Evolutionary conservation across 106 monocot species (phyloP).

Genomic region (Dioscorea dumetorum): DNA sequence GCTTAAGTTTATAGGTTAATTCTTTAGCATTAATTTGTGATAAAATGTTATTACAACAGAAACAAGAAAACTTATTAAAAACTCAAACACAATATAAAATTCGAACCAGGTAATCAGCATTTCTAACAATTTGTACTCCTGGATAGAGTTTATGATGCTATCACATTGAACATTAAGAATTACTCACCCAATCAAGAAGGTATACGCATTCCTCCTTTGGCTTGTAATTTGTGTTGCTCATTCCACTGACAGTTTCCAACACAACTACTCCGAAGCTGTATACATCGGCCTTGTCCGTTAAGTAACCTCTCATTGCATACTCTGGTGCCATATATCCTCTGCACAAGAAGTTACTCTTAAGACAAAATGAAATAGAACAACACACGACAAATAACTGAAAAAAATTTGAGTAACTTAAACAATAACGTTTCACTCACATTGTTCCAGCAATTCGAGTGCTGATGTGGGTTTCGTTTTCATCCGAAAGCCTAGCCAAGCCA

Average conservation of each 20-base stretch:
- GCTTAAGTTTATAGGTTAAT: too few relatives aligned
- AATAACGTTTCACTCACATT: conserved; percentile 5
- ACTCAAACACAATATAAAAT: neutral
- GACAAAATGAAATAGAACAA: neutral
- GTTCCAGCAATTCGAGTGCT: conserved; percentile 33
- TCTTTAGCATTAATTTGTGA: too few relatives aligned
- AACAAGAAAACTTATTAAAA: neutral
- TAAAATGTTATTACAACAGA: too few relatives aligned
- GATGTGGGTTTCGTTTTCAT: conserved; percentile 19
- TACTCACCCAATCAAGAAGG: conserved; percentile 17
- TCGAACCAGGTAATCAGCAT: too few relatives aligned
- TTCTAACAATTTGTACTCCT: too few relatives aligned
- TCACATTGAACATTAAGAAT: too few relatives aligned
- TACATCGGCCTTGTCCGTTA: conserved; percentile 31
- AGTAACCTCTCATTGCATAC: conserved; percentile 27
- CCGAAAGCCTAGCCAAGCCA: conserved; percentile 27
- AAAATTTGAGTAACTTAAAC: neutral
- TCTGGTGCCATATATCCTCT: conserved; percentile 35
- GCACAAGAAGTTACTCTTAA: neutral
- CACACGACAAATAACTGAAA: too few relatives aligned
- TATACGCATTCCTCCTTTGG: neutral
- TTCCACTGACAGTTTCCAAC: conserved; percentile 22
- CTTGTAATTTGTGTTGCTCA: conserved; percentile 6
- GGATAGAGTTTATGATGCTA: too few relatives aligned
- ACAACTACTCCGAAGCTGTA: conserved; percentile 18